Evolutionary conservation across 768 basidiomycete species (phyloP).

Genomic region (Tubosaeta brunneosetosa): DNA sequence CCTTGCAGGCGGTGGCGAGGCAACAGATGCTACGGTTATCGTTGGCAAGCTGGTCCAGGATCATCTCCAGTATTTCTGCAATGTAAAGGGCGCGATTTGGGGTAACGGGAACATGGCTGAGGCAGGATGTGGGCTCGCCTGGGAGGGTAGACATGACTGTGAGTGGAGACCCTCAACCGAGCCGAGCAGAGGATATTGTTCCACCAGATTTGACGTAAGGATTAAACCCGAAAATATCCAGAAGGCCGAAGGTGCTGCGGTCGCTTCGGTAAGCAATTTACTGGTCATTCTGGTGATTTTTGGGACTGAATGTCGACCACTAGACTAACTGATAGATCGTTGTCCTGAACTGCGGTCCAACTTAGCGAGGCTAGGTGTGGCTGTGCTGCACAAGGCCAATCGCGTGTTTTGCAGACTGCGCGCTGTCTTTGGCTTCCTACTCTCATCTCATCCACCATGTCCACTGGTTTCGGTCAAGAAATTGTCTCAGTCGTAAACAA

Average conservation of each 20-base stretch:
- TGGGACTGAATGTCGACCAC: neutral
- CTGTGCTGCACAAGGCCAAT: conserved; percentile 19
- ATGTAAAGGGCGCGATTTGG: conserved; percentile 14
- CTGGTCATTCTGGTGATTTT: neutral
- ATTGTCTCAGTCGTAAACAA: conserved; percentile 82
- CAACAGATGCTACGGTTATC: conserved; percentile 14
- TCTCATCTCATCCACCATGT: conserved; percentile 28
- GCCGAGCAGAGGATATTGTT: neutral
- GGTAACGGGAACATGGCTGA: neutral
- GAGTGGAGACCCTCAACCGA: neutral
- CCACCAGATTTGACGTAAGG: conserved; percentile 7
- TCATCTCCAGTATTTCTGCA: conserved; percentile 20
- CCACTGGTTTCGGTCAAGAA: conserved; percentile 71
- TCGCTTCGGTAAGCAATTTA: neutral
- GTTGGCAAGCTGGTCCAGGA: conserved; percentile 17
- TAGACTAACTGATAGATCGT: neutral
- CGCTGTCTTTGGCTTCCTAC: conserved; percentile 12
- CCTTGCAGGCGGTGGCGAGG: conserved; percentile 21
- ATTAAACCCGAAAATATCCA: neutral
- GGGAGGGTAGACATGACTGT: conserved; percentile 3
- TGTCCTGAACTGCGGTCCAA: no score
- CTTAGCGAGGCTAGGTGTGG: conserved; percentile 16
- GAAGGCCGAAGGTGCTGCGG: neutral
- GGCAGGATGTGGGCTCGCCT: neutral
- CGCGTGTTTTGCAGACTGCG: conserved; percentile 21